Evolutionary conservation across 371 early-diverging fungal species (phyloP).

Genomic region (Saksenaea oblongispora): DNA sequence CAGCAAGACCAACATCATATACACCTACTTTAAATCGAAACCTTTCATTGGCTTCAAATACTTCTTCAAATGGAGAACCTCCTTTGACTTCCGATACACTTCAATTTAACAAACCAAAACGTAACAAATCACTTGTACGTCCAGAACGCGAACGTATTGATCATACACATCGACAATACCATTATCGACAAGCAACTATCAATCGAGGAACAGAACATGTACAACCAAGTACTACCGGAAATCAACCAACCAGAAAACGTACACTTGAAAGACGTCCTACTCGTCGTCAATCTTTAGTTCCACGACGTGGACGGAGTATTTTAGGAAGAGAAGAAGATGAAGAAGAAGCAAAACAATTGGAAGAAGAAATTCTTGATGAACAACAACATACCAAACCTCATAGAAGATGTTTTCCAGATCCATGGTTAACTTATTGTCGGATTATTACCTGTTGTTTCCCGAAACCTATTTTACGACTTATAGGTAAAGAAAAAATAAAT

Average conservation of each 20-base stretch:
- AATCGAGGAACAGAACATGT: constrained; percentile 26
- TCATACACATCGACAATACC: constrained; percentile 53
- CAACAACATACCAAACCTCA: neutral
- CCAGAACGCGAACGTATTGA: constrained; percentile 72
- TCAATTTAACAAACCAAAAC: constrained; percentile 23
- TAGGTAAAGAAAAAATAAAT: constrained; percentile 9
- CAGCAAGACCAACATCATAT: neutral
- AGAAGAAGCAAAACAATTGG: constrained; percentile 34
- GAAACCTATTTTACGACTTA: constrained; percentile 5
- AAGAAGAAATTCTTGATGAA: constrained; percentile 13
- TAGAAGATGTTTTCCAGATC: constrained; percentile 21
- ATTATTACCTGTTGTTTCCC: constrained; percentile 60
- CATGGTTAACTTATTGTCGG: constrained; percentile 55
- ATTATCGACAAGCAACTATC: constrained; percentile 48
- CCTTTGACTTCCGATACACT: constrained; percentile 4
- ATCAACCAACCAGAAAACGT: constrained; percentile 22
- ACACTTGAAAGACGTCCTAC: constrained; percentile 20
- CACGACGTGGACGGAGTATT: constrained; percentile 47
- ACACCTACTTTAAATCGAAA: constrained; percentile 4
- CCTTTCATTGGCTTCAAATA: neutral
- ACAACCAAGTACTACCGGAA: constrained; percentile 41
- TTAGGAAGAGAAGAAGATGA: constrained; percentile 50
- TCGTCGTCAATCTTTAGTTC: constrained; percentile 11
- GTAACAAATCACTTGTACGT: constrained; percentile 68
- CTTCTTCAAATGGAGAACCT: neutral